Base-by-base conservation (phyloP, 2,329 filamentous ascomycete genomes). In the Colletotrichum truncatum region DNA sequence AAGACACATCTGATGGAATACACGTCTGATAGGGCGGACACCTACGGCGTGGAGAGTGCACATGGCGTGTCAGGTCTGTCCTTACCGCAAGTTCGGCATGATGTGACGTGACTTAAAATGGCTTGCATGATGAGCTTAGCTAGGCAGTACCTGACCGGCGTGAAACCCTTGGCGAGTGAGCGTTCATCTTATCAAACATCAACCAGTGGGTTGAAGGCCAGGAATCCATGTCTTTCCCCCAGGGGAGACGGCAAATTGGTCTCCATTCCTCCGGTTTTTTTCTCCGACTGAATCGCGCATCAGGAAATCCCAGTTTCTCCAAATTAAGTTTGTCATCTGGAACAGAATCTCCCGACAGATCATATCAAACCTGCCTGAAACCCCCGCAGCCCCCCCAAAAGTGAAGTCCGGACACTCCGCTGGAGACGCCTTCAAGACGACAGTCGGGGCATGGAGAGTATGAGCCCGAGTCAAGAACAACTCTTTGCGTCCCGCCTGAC, bases 361-460 rank as follows among this genome's bases (percentile, higher is more conserved):
- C n/a, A 34, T 21, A 43, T 49, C 62, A 51, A 65, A 61, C 62
- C 21, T 21, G 49, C 43, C 49, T 65, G 62, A 55, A 62, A 62
- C 56, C 56, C 16, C 48, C 34, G 46, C 36, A 26, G 25, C 46
- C 38, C 16, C 28, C 46, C 30, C 30, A 21, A 53, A 21, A 41
- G 14, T 34, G 30, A 49, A 28, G 39, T 23, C 49, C 41, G 36
- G 18, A 28, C 9, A 38, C 21, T 18, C 54, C 43, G 16, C 30
- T 34, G 25, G 9, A 32, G 6, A 36, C 16, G 48, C 28, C 23
- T 41, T 8, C 25, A 16, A 25, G 23, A 3, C 30, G 16, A n/a
- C 23, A 9, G 14, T 11, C 32, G 8, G 16, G 41, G 30, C 32
- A 30, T 32, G 21, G 21, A 36, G 10, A 16, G 34, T 49, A 14